Evolutionary conservation across 371 early-diverging fungal species (phyloP).

Genomic region (Mortierella sp.): DNA sequence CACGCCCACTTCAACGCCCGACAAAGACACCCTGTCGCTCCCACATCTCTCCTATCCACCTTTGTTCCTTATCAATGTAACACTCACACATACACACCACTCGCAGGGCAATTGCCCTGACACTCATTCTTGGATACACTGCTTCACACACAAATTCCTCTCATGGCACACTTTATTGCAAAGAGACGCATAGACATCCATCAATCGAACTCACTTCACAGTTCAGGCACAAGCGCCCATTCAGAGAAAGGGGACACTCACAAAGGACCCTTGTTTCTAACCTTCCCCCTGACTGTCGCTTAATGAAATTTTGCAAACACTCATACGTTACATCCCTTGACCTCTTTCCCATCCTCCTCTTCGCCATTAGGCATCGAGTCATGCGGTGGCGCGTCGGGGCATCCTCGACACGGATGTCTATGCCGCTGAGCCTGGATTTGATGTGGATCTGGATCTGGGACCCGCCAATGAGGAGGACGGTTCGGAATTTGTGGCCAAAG

Average conservation of each 20-base stretch:
- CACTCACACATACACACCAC: not conserved
- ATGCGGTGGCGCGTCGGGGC: constrained; percentile 10
- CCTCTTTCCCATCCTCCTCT: not conserved
- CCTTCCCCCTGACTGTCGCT: not conserved
- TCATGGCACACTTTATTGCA: not conserved
- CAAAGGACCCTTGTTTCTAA: not conserved
- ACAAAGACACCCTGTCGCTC: not conserved
- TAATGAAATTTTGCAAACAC: not conserved
- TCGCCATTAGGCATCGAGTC: not conserved
- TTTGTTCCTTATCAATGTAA: too few species aligned
- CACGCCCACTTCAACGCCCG: not conserved
- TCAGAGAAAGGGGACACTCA: not conserved
- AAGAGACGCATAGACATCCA: not conserved
- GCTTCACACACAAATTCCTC: not conserved
- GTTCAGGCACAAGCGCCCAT: not conserved
- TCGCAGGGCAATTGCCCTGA: not conserved
- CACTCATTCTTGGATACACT: too few species aligned
- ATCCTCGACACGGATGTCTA: not conserved
- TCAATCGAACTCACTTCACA: not conserved
- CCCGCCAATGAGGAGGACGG: not conserved
- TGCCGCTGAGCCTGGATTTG: constrained; percentile 2
- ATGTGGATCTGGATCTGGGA: not conserved
- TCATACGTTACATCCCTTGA: not conserved
- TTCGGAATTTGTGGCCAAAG: not conserved
- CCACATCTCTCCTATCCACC: not conserved